Evolutionary conservation across 176 grass and related monocot genomes (phyloP).

Genomic region (Cenchrus purpureus): DNA sequence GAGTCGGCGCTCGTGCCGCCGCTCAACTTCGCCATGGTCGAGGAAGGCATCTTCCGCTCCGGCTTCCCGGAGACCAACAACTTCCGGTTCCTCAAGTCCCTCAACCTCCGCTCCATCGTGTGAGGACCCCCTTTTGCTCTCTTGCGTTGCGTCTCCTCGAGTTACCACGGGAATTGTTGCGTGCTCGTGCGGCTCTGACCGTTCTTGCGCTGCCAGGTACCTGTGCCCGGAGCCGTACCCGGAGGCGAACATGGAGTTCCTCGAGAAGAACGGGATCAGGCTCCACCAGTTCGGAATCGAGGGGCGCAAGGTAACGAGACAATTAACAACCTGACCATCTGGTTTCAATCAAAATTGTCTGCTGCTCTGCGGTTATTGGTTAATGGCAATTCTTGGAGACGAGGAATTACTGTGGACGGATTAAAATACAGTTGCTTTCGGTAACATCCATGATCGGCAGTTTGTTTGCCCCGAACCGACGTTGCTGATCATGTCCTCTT

Average conservation of each 20-base stretch:
- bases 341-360: neutral
- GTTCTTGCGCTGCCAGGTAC: conserved; percentile 49
- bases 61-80: conserved; percentile 66
- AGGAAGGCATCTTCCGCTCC: conserved; percentile 79
- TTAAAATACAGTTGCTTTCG: conserved; percentile 36
- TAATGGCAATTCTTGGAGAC: conserved; percentile 12
- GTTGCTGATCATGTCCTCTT: conserved; percentile 41
- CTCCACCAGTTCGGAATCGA: conserved; percentile 75
- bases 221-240: conserved; percentile 77
- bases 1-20: conserved; percentile 63
- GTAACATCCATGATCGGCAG: neutral
- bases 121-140: conserved; percentile 31
- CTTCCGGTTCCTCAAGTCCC: conserved; percentile 68
- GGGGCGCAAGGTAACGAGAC: conserved; percentile 60
- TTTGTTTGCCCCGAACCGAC: conserved; percentile 10
- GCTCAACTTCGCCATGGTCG: conserved; percentile 78
- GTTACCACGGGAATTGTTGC: neutral
- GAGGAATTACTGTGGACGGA: neutral
- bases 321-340: neutral
- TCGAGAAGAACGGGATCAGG: conserved; percentile 61
- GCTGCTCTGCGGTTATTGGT: neutral
- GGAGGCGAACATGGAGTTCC: conserved; percentile 63
- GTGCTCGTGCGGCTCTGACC: conserved; percentile 30
- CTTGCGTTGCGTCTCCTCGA: neutral
- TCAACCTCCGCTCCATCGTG: conserved; percentile 82